Evolutionary conservation across 2,329 filamentous ascomycete genomes (phyloP).

Genomic region (Botrytis paeoniae): DNA sequence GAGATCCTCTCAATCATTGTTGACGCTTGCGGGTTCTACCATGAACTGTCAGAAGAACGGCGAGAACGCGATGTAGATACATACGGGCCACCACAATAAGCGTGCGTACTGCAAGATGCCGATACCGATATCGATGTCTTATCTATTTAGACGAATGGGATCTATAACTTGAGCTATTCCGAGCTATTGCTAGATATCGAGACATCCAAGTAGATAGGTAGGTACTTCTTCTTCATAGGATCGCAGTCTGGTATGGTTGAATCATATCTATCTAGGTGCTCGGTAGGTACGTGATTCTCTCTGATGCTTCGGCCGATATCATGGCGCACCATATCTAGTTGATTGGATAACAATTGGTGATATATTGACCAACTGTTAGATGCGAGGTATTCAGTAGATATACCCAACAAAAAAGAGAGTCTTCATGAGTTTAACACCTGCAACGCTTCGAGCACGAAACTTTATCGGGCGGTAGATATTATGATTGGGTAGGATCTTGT

Average conservation of each 20-base stretch:
- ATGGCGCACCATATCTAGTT: neutral
- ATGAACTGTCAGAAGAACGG: neutral
- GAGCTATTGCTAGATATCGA: neutral
- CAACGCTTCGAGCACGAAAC: neutral
- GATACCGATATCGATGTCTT: neutral
- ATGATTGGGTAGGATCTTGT: neutral
- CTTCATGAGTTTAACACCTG: neutral
- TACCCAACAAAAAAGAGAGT: neutral
- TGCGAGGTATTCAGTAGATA: neutral
- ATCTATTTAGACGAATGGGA: neutral
- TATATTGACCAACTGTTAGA: constrained; percentile 3
- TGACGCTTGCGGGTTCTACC: neutral
- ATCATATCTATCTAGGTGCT: neutral
- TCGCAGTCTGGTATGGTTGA: neutral
- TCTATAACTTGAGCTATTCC: neutral
- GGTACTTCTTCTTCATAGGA: neutral
- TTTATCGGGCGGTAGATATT: neutral
- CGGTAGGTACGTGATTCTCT: neutral
- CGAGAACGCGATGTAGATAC: neutral
- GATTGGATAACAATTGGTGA: neutral
- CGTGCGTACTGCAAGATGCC: neutral
- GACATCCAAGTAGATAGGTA: neutral
- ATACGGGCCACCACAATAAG: neutral
- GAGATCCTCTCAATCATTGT: neutral
- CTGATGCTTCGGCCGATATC: neutral